Conservation (phyloP, 106 monocot species). For the Allium sativum region DNA sequence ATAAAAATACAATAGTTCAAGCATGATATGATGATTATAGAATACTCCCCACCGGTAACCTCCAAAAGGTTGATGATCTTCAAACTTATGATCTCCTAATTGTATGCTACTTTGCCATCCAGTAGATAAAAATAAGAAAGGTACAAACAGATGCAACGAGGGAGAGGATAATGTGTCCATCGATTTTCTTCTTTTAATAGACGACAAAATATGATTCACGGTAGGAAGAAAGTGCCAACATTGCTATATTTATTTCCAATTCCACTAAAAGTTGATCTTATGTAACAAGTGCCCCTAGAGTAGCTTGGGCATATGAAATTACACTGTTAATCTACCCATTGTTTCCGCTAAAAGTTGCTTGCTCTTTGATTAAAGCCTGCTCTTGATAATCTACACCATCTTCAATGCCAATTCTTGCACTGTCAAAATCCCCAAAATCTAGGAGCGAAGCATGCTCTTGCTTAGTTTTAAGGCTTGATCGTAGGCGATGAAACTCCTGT, state of each 20-base stretch:
- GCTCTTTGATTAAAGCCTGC: conserved; percentile 70
- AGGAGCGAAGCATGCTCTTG: conserved; percentile 84
- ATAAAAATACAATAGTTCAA: too few relatives aligned
- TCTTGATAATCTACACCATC: conserved; percentile 46
- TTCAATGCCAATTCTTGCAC: conserved; percentile 60
- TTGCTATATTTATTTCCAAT: conserved; percentile 70
- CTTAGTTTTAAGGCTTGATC: conserved; percentile 61
- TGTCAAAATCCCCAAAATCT: conserved; percentile 87
- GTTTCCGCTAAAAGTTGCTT: conserved; percentile 58
- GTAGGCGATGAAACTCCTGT: conserved; percentile 82
- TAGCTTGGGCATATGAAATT: conserved; percentile 91
- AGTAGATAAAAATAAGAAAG: conserved; percentile 88
- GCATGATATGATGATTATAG: too few relatives aligned
- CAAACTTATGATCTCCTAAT: neutral
- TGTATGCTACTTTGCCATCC: conserved; percentile 57
- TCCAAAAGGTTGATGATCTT: neutral
- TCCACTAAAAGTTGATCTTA: conserved; percentile 80
- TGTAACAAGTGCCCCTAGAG: conserved; percentile 60
- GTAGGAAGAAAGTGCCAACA: conserved; percentile 77
- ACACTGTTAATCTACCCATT: conserved; percentile 71
- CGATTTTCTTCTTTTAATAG: conserved; percentile 81
- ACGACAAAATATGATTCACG: conserved; percentile 71
- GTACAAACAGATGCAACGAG: conserved; percentile 81
- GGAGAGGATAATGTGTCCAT: conserved; percentile 91
- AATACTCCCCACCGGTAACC: too few relatives aligned